These are phyloP conservation scores for Calonectria pauciramosa DNA, from an alignment of 2,329 filamentous ascomycete genomes.

Conservation along the genomic window DNA sequence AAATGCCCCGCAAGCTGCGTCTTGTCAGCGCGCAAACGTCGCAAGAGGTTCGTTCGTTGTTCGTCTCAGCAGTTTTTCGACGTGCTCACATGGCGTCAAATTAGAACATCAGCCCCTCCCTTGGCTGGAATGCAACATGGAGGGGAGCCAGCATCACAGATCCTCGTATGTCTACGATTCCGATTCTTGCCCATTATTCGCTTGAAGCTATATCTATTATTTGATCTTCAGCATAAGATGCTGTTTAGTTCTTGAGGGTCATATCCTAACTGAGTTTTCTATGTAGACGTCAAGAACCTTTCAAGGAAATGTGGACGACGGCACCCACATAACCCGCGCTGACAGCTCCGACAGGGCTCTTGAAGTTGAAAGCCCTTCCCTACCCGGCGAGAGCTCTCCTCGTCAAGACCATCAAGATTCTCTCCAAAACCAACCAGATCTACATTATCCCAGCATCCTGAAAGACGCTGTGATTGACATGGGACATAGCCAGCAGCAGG, in stretches of 20 bases:
- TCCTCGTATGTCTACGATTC: not conserved
- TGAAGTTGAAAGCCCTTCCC: not conserved
- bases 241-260: not conserved
- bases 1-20: slow-evolving; percentile 18
- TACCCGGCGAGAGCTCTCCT: not conserved
- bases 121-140: slow-evolving; percentile 19
- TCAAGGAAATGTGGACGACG: not conserved
- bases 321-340: not conserved
- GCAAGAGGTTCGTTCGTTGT: slow-evolving; percentile 9
- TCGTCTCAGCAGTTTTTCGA: not conserved
- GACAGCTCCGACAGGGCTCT: not conserved
- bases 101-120: not conserved
- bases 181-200: not conserved
- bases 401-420: not conserved
- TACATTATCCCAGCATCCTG: slow-evolving; percentile 2
- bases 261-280: not conserved
- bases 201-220: not conserved
- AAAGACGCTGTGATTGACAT: not conserved
- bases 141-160: not conserved
- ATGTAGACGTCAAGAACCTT: not conserved
- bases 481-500: not conserved
- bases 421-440: not conserved
- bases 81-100: not conserved
- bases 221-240: not conserved
- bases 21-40: slow-evolving; percentile 32